These are phyloP conservation scores for Candida ficus DNA, from an alignment of 805 yeast species.

Conservation along the genomic window DNA sequence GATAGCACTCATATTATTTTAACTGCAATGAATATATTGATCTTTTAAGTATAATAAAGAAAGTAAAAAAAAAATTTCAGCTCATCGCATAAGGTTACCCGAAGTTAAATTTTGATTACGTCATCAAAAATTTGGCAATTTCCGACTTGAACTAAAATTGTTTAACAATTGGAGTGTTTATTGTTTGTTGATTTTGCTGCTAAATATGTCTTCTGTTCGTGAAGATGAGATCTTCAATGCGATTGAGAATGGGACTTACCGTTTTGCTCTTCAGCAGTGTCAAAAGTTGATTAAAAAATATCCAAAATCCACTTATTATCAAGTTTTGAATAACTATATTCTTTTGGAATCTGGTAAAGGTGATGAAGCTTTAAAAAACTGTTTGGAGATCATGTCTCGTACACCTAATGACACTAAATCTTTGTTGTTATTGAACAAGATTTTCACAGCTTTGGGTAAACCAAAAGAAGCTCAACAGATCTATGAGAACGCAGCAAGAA, in stretches of 20 bases:
- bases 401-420: slow-evolving; percentile 53
- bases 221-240: slow-evolving; percentile 36
- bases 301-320: slow-evolving; percentile 54
- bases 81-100: slow-evolving; percentile 10
- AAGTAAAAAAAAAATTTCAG: slow-evolving; percentile 6
- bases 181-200: neutral
- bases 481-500: slow-evolving; percentile 54
- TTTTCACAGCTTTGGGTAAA: slow-evolving; percentile 36
- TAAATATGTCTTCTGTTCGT: slow-evolving; percentile 23
- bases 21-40: neutral
- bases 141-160: too few relatives aligned
- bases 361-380: slow-evolving; percentile 22
- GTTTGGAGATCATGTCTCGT: slow-evolving; percentile 22
- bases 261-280: slow-evolving; percentile 46
- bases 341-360: slow-evolving; percentile 29
- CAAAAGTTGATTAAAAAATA: slow-evolving; percentile 43
- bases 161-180: too few relatives aligned
- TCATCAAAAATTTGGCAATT: neutral
- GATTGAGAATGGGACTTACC: slow-evolving; percentile 48
- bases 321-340: slow-evolving; percentile 29
- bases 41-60: neutral
- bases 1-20: slow-evolving; percentile 55
- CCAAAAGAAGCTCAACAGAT: slow-evolving; percentile 39
- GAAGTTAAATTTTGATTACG: neutral
- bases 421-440: slow-evolving; percentile 40